Evolutionary conservation across 805 yeast genomes (phyloP).

Genomic region (Pichia nanzhaoensis): DNA sequence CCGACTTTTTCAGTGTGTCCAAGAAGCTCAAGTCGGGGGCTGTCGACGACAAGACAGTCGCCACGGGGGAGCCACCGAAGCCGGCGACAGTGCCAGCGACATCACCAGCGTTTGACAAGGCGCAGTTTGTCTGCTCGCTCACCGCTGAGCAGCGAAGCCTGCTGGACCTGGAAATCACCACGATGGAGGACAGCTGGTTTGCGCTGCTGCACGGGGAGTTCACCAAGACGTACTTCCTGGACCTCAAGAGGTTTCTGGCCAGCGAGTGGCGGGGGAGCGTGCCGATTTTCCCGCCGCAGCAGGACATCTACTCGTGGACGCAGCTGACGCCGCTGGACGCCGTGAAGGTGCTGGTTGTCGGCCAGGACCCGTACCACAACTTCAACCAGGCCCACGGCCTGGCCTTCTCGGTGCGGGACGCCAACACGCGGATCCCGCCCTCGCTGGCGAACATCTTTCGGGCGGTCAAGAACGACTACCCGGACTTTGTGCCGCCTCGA

Average conservation of each 20-base stretch:
- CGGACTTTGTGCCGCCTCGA: slow-evolving; percentile 56
- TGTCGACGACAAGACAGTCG: background rate
- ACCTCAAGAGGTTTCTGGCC: slow-evolving; percentile 57
- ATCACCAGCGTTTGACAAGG: slow-evolving; percentile 25
- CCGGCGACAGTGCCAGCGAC: background rate
- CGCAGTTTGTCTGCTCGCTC: slow-evolving; percentile 43
- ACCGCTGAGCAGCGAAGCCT: slow-evolving; percentile 43
- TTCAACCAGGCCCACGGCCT: slow-evolving; percentile 91
- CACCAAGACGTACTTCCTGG: slow-evolving; percentile 76
- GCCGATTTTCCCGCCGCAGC: slow-evolving; percentile 68
- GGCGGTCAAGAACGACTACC: slow-evolving; percentile 58
- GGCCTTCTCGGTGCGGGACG: slow-evolving; percentile 85
- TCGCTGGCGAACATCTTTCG: slow-evolving; percentile 84
- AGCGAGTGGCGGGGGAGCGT: slow-evolving; percentile 36
- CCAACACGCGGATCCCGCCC: slow-evolving; percentile 78
- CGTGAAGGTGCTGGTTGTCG: slow-evolving; percentile 75
- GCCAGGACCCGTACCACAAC: slow-evolving; percentile 97
- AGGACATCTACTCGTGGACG: slow-evolving; percentile 87
- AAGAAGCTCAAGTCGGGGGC: slow-evolving; percentile 10
- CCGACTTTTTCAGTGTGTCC: slow-evolving; percentile 14
- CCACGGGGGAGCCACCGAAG: background rate
- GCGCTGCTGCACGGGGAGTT: slow-evolving; percentile 59
- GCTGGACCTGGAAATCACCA: slow-evolving; percentile 58
- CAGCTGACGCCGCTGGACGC: slow-evolving; percentile 68
- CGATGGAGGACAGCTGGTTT: slow-evolving; percentile 78